Evolutionary conservation across 768 basidiomycete species (phyloP), one percentile per base, ranked within the genome.

Genomic region (Suillus hirtellus): DNA sequence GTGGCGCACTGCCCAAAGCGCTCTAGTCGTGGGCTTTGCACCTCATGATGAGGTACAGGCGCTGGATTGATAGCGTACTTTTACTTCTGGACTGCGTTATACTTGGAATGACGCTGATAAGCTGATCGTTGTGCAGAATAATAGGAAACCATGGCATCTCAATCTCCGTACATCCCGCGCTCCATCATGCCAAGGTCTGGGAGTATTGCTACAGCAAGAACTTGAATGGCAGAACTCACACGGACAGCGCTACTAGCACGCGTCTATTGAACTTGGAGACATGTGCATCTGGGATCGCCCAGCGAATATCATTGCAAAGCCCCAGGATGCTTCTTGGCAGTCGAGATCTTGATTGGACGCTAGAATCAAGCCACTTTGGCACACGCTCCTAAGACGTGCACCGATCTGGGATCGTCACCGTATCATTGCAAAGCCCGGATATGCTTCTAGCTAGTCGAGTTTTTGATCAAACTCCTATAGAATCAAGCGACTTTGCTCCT

Each of bases 81-180:
- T n/a, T 53, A 19, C 34, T n/a, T 35, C 31, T 34, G 50, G 15
- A 31, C 31, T 10, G 34, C 34, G 17, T 53, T 53, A 52, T 27
- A 52, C 47, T 24, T 24, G 47, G 52, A 31, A 56, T 17, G 34
- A 40, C 11, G 5, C 10, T 40, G 40, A 27, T 40, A 15, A 12
- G 9, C 24, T 56, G 15, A 37, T 24, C 14, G 4, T 43, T 24
- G 38, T 15, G 31, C 31, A 31, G 31, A 31, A 31, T 31, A 31
- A 31, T 31, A 31, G 31, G 31, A 31, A 31, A 31, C 31, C 31
- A 31, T 31, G 31, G 31, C 6, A 15, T 15, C 14, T 7, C 5
- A 19, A 58, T 42, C 27, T 58, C 56, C 56, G 56, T 42, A 24
- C 24, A 58, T 58, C 56, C 11, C 56, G 56, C 56, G 42, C 21